Percentiles rank a stretch among this genome's conserved stretches.
Evolutionary conservation across 1,284 basidiomycete genomes (phyloP).

Genomic region (Porogramme epimiltina): DNA sequence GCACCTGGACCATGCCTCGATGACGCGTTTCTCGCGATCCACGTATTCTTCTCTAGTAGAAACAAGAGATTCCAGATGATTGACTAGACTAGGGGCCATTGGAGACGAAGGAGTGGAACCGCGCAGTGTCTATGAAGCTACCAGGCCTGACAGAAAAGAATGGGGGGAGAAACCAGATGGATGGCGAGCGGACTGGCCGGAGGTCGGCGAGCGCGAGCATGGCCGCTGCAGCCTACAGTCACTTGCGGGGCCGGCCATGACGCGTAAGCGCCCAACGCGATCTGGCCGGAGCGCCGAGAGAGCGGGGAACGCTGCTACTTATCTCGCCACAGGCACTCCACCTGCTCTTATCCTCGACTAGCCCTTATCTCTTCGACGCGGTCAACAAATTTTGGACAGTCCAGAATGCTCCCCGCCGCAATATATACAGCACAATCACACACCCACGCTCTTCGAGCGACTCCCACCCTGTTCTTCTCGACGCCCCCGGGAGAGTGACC

Average conservation of each 20-base stretch:
- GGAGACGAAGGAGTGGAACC: no score
- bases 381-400: neutral
- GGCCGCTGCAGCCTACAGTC: no score
- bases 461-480: neutral
- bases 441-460: neutral
- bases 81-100: conserved; percentile 11
- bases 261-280: neutral
- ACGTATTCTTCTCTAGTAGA: conserved; percentile 29
- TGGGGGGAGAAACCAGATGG: no score
- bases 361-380: neutral
- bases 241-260: no score
- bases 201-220: neutral
- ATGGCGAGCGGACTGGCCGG: neutral
- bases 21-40: conserved; percentile 31
- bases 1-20: conserved; percentile 41
- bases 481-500: neutral
- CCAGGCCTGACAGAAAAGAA: no score
- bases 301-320: no score
- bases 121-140: no score
- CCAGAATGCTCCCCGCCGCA: neutral
- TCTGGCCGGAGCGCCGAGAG: neutral
- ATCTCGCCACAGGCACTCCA: neutral
- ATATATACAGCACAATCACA: neutral
- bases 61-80: conserved; percentile 35
- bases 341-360: no score